phyloP scores from a whole-genome alignment of 2,329 filamentous ascomycete species.

The Zopfia rhizophila region DNA sequence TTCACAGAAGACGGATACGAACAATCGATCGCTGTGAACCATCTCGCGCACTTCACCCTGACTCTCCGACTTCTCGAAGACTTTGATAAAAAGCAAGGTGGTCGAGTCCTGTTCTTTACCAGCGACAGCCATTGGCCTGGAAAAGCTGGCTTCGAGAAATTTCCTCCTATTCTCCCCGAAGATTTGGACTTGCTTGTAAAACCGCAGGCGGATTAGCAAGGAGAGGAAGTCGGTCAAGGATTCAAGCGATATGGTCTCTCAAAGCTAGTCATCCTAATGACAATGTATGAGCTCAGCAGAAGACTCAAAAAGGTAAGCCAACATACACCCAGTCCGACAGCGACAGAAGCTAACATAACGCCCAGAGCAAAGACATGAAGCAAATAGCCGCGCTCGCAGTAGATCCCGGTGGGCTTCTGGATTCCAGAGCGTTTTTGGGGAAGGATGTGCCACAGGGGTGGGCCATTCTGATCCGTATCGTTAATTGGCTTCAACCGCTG shows the following conservation, averaged over 20 bases:
- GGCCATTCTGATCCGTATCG: slow-evolving; percentile 34
- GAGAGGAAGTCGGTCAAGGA: slow-evolving; percentile 51
- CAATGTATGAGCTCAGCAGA: slow-evolving; percentile 54
- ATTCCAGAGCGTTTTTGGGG: slow-evolving; percentile 50
- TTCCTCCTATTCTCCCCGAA: slow-evolving; percentile 42
- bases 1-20: slow-evolving; percentile 33
- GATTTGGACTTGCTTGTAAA: slow-evolving; percentile 52
- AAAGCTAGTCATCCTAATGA: slow-evolving; percentile 55
- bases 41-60: slow-evolving; percentile 31
- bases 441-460: slow-evolving; percentile 43
- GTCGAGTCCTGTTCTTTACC: slow-evolving; percentile 32
- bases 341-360: background rate
- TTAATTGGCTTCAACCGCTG: slow-evolving; percentile 41
- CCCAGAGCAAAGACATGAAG: slow-evolving; percentile 34
- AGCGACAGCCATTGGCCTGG: slow-evolving; percentile 53
- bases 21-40: slow-evolving; percentile 25
- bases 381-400: slow-evolving; percentile 45
- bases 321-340: too few relatives aligned
- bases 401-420: slow-evolving; percentile 45
- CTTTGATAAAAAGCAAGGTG: slow-evolving; percentile 19
- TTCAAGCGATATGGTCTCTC: slow-evolving; percentile 58
- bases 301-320: slow-evolving; percentile 39
- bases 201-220: slow-evolving; percentile 38
- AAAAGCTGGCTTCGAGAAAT: slow-evolving; percentile 50
- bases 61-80: slow-evolving; percentile 23